A percentile compares a stretch with the other conserved stretches of the same genome.
Evolutionary conservation across 2,329 filamentous ascomycete genomes (phyloP).

Genomic region (Hymenoscyphus infarciens): DNA sequence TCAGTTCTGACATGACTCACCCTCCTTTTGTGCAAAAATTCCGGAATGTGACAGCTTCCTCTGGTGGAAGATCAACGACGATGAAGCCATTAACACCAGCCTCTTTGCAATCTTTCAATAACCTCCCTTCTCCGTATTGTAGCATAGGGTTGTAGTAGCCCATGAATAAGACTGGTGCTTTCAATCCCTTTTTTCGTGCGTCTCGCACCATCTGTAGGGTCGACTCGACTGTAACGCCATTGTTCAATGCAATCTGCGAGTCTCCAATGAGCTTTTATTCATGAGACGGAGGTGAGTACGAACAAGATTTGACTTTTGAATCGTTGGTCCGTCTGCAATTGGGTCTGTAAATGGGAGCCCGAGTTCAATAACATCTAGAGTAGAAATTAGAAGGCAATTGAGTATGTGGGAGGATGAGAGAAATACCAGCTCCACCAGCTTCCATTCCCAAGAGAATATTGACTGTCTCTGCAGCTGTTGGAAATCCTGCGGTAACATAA

Average conservation of each 20-base stretch:
- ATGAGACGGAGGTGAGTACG: slow-evolving; percentile 23
- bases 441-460: slow-evolving; percentile 86
- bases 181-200: slow-evolving; percentile 73
- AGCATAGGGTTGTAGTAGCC: slow-evolving; percentile 98
- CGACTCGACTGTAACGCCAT: slow-evolving; percentile 79
- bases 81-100: slow-evolving; percentile 95
- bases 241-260: slow-evolving; percentile 65
- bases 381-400: slow-evolving; percentile 10
- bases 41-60: slow-evolving; percentile 91
- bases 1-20: slow-evolving; percentile 42
- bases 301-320: slow-evolving; percentile 90
- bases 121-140: slow-evolving; percentile 87
- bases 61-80: slow-evolving; percentile 89
- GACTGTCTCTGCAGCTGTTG: slow-evolving; percentile 75
- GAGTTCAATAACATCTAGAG: slow-evolving; percentile 84
- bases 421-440: slow-evolving; percentile 80
- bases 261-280: slow-evolving; percentile 17
- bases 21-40: slow-evolving; percentile 75
- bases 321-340: slow-evolving; percentile 95
- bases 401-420: background rate
- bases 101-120: slow-evolving; percentile 78
- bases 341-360: slow-evolving; percentile 97
- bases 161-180: slow-evolving; percentile 86
- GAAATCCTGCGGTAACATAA: slow-evolving; percentile 94
- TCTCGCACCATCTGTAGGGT: slow-evolving; percentile 81